These are phyloP conservation scores for Cryptosporidium viatorum DNA, from an alignment of 169 alveolate genomes.

Conservation along the genomic window DNA sequence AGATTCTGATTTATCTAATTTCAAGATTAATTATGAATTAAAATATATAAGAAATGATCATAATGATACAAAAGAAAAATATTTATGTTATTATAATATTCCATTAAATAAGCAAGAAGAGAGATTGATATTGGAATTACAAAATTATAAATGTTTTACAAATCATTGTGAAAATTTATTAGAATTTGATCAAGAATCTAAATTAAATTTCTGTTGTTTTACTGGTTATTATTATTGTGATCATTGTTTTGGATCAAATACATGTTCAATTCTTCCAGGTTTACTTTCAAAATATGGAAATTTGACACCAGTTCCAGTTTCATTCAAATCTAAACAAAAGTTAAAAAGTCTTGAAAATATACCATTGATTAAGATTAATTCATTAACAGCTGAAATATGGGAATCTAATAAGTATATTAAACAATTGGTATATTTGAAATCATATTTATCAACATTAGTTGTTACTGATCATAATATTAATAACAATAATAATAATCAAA, in stretches of 20 bases:
- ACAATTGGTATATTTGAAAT: conserved; percentile 29
- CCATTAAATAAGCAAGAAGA: conserved; percentile 37
- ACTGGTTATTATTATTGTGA: conserved; percentile 71
- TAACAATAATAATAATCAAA: neutral
- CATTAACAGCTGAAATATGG: conserved; percentile 70
- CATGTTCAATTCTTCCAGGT: conserved; percentile 66
- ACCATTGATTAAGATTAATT: conserved; percentile 43
- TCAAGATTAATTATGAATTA: conserved; percentile 2
- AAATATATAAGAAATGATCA: neutral
- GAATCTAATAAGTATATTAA: conserved; percentile 41
- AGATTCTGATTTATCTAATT: neutral
- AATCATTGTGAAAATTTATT: neutral
- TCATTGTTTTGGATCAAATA: conserved; percentile 41
- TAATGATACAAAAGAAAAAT: conserved; percentile 26
- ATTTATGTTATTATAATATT: conserved; percentile 21
- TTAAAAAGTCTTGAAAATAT: conserved; percentile 30
- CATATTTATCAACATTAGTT: conserved; percentile 33
- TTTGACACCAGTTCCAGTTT: conserved; percentile 63
- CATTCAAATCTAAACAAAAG: conserved; percentile 21
- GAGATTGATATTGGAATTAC: conserved; percentile 23
- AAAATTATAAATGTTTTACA: conserved; percentile 27
- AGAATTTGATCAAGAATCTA: neutral
- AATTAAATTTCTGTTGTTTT: conserved; percentile 38
- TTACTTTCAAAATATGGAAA: conserved; percentile 60
- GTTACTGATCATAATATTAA: neutral